A percentile compares a stretch with the other conserved stretches of the same genome.
phyloP scores from a whole-genome alignment of 352 stramenopile genomes.

The Phytophthora idaei region DNA sequence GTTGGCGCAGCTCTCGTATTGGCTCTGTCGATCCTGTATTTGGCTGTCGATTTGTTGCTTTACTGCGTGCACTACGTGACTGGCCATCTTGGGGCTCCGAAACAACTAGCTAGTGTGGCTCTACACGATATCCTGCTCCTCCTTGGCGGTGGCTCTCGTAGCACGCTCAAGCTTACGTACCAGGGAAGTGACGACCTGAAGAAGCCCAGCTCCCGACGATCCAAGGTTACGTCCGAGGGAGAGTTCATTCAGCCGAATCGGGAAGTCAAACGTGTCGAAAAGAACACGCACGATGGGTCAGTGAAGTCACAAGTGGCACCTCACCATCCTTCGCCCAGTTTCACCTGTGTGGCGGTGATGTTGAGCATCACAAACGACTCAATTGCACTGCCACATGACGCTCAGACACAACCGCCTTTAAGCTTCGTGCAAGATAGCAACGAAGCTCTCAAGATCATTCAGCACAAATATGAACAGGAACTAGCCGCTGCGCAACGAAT shows the following conservation, averaged over 20 bases:
- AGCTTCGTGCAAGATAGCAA: constrained; percentile 6
- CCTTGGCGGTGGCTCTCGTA: constrained; percentile 1
- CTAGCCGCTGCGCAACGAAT: constrained; percentile 32
- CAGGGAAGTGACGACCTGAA: constrained; percentile 7
- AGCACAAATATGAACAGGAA: constrained; percentile 11
- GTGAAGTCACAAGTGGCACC: background rate
- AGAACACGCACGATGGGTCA: background rate
- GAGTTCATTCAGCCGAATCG: background rate
- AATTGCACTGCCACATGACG: constrained; percentile 1
- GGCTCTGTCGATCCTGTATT: constrained; percentile 31
- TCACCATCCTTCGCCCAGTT: constrained; percentile 27
- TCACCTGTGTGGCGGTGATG: constrained; percentile 50
- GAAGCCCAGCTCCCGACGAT: constrained; percentile 2
- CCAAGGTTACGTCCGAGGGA: background rate
- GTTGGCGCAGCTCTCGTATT: constrained; percentile 30
- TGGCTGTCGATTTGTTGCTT: constrained; percentile 30
- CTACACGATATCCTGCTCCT: constrained; percentile 17
- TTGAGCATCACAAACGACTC: constrained; percentile 35
- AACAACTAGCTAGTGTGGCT: constrained; percentile 7
- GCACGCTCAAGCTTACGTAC: constrained; percentile 5
- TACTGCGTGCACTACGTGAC: constrained; percentile 12
- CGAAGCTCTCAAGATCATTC: constrained; percentile 14
- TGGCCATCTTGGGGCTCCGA: constrained; percentile 5
- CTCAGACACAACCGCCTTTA: background rate
- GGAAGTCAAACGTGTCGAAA: background rate